A percentile compares a stretch with the other conserved stretches of the same genome.
Evolutionary conservation across 2,329 filamentous ascomycete genomes (phyloP).

Genomic region (Fusarium annulatum): DNA sequence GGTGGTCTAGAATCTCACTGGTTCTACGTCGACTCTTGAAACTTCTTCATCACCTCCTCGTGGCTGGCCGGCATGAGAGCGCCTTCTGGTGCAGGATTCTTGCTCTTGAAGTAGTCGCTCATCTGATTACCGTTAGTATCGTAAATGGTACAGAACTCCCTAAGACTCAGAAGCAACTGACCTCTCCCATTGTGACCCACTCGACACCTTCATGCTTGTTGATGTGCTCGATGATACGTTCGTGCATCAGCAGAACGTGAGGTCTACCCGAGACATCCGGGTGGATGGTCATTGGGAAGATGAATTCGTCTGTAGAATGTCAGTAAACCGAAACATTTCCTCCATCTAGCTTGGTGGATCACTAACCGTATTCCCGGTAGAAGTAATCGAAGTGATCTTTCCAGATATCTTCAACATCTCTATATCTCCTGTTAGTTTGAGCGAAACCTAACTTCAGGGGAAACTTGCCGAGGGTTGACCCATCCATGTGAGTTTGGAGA

Average conservation of each 20-base stretch:
- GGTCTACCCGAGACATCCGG: conserved; percentile 78
- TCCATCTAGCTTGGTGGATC: accelerated
- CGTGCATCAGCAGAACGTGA: conserved; percentile 78
- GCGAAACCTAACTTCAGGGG: accelerated
- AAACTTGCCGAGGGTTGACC: not conserved
- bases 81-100: not conserved
- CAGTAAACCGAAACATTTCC: not conserved
- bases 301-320: not conserved
- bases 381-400: conserved; percentile 3
- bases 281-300: conserved; percentile 78
- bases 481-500: conserved; percentile 4
- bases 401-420: conserved; percentile 5
- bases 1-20: too few relatives aligned
- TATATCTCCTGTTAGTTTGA: not conserved
- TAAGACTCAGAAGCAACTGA: not conserved
- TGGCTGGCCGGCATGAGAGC: not conserved
- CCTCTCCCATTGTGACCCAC: conserved; percentile 75
- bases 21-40: not conserved
- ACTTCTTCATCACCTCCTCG: conserved; percentile 1
- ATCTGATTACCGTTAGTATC: not conserved
- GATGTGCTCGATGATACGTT: conserved; percentile 73
- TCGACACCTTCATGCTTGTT: conserved; percentile 70
- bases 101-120: conserved; percentile 2
- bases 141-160: too few relatives aligned
- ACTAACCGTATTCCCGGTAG: not conserved